Base-by-base conservation (phyloP, 495 filamentous ascomycete species). In the Cercophora newfieldiana region DNA sequence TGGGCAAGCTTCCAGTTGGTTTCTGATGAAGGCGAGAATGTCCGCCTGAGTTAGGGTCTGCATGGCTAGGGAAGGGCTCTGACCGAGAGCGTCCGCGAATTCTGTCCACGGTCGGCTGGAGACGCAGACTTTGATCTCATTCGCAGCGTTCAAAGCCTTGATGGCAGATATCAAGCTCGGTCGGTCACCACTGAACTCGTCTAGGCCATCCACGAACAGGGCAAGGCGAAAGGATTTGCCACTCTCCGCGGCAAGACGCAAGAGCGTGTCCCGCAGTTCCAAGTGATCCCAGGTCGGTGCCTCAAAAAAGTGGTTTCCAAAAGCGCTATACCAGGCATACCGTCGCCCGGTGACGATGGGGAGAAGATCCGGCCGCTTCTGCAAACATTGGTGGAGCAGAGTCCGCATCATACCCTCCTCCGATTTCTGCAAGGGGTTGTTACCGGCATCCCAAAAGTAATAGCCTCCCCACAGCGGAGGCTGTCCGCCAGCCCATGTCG, bases 81-180 rank as follows among this genome's bases (percentile, higher is more conserved):
- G 29, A 19, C 25, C 16, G 21, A 63, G 64, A 2, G 59, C 63
- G 21, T 69, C 67, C 6, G 60, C 59, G 50, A 69, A 69, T 26
- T 69, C 67, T 16, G 28, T 54, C 67, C 67, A 69, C 14, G 63
- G 67, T 33, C 59, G 58, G 21, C 67, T 69, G 0, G 63, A 47
- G 1, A 69, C 59, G 24, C 67, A 69, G 10, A 66, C 10, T 57
- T 69, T 69, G 24, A 69, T 22, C 6, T 62, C 53, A 21, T 12
- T 16, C 3, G 4, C 18, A 5, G 7, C 19, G 56, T 59, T 31
- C 18, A 31, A 8, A 33, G 44, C 6, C 18, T 44, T n/a, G 56
- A 53, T 22, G 10, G 22, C 10, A 7, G 8, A 10, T 12, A 53
- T 22, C 49, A 53, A 19, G 7, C 22, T 8, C 10, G 49, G 22